These are phyloP conservation scores for Lepiota subincarnata DNA, from an alignment of 768 basidiomycete species.

Conservation along the genomic window DNA sequence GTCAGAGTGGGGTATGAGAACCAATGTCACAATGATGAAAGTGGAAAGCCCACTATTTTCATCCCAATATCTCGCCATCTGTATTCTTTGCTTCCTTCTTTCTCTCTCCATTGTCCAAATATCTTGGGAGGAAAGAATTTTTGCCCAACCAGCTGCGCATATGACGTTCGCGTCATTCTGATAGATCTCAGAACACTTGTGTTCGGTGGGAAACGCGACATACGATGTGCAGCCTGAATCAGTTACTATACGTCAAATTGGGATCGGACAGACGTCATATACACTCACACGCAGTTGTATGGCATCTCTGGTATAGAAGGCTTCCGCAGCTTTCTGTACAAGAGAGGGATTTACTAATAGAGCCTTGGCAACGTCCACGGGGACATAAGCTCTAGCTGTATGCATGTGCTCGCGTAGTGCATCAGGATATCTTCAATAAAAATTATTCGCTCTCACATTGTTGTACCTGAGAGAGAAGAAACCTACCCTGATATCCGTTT, in stretches of 20 bases:
- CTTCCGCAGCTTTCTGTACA: slow-evolving; percentile 82
- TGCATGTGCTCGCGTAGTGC: slow-evolving; percentile 68
- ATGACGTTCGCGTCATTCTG: slow-evolving; percentile 84
- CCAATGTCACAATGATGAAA: not conserved
- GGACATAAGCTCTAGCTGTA: slow-evolving; percentile 72
- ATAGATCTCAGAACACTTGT: slow-evolving; percentile 58
- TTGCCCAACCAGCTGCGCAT: slow-evolving; percentile 90
- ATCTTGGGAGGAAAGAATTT: slow-evolving; percentile 88
- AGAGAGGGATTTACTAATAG: slow-evolving; percentile 60
- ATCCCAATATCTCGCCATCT: slow-evolving; percentile 84
- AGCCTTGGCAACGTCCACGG: slow-evolving; percentile 73
- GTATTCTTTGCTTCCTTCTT: slow-evolving; percentile 63
- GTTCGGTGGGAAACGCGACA: slow-evolving; percentile 84
- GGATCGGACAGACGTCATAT: not conserved
- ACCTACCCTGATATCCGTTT: slow-evolving; percentile 61
- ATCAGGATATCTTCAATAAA: slow-evolving; percentile 59
- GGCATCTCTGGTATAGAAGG: slow-evolving; percentile 95
- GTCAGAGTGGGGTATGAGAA: slow-evolving; percentile 7
- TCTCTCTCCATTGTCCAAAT: slow-evolving; percentile 72
- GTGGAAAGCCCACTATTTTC: slow-evolving; percentile 67
- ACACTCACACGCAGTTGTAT: slow-evolving; percentile 75
- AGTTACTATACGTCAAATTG: not conserved
- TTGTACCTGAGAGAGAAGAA: not conserved
- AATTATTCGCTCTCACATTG: not conserved
- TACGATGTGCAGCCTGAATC: slow-evolving; percentile 77